Conservation (phyloP, 1,139 yeast genomes). For the Williopsis jadinii region DNA sequence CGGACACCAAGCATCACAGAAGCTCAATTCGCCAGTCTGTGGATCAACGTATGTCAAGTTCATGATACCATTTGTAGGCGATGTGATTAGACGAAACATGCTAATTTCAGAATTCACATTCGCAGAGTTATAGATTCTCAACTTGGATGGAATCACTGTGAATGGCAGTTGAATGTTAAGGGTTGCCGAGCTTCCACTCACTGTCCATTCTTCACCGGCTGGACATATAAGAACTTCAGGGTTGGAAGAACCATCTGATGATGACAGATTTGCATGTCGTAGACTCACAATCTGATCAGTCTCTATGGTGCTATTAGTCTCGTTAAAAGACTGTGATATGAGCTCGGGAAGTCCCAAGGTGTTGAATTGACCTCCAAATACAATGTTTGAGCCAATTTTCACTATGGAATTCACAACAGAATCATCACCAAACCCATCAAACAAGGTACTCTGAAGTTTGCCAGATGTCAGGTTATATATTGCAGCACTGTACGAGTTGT, state of each 20-base stretch:
- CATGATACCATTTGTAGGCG: constrained; percentile 87
- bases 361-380: constrained; percentile 76
- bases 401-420: constrained; percentile 62
- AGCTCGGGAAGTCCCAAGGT: constrained; percentile 39
- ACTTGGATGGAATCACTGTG: constrained; percentile 60
- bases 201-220: constrained; percentile 46
- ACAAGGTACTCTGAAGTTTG: constrained; percentile 46
- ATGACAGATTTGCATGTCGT: constrained; percentile 50
- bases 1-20: constrained; percentile 91
- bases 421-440: constrained; percentile 68
- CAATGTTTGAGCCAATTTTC: constrained; percentile 40
- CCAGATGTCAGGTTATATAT: constrained; percentile 49
- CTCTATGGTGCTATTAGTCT: constrained; percentile 30
- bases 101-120: constrained; percentile 43
- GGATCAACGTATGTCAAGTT: constrained; percentile 84
- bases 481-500: constrained; percentile 55
- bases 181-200: constrained; percentile 50
- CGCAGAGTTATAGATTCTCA: constrained; percentile 61
- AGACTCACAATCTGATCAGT: constrained; percentile 68
- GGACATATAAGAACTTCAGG: constrained; percentile 56
- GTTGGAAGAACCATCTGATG: constrained; percentile 44
- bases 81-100: constrained; percentile 64
- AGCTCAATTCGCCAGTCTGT: constrained; percentile 40
- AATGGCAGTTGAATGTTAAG: constrained; percentile 61
- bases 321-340: constrained; percentile 26